Percentiles rank a stretch among this genome's conserved stretches.
phyloP scores from a whole-genome alignment of 306 rosid species.

The Rosa multiflora region DNA sequence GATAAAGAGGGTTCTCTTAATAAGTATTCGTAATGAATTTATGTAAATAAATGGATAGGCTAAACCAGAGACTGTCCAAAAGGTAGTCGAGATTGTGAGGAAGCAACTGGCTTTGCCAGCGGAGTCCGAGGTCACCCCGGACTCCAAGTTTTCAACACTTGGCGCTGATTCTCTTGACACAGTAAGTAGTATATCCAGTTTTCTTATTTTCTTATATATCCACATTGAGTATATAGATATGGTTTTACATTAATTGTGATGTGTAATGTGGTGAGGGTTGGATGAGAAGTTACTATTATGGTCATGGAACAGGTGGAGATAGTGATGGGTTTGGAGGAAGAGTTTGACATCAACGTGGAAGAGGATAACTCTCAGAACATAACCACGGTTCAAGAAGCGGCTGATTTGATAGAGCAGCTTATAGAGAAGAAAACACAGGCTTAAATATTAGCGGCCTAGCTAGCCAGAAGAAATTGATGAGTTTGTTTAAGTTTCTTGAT shows the following conservation, averaged over 20 bases:
- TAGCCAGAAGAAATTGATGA: not conserved
- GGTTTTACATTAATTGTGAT: not conserved
- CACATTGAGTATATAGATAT: not conserved
- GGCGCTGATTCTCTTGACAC: slow-evolving; percentile 55
- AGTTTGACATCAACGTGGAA: slow-evolving; percentile 43
- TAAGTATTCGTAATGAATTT: not conserved
- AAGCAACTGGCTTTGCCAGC: slow-evolving; percentile 45
- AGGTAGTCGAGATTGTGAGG: slow-evolving; percentile 46
- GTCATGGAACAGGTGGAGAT: slow-evolving; percentile 38
- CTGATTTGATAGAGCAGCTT: slow-evolving; percentile 46
- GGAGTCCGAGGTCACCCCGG: slow-evolving; percentile 38
- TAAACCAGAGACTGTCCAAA: slow-evolving; percentile 40
- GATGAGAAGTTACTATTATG: not conserved
- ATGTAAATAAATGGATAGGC: slow-evolving; percentile 22
- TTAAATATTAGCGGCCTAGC: not conserved
- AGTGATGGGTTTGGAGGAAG: slow-evolving; percentile 48
- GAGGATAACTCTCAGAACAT: slow-evolving; percentile 47
- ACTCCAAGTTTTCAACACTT: slow-evolving; percentile 39
- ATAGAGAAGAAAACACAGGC: slow-evolving; percentile 31
- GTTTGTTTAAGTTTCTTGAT: not conserved
- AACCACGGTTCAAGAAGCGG: slow-evolving; percentile 47
- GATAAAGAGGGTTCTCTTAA: not conserved
- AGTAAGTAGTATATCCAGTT: not conserved
- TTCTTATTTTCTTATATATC: not conserved
- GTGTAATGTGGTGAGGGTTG: not conserved